Evolutionary conservation across 2,329 filamentous ascomycete genomes (phyloP), one percentile per base, ranked within the genome.

Genomic region (Ascochyta pisi): DNA sequence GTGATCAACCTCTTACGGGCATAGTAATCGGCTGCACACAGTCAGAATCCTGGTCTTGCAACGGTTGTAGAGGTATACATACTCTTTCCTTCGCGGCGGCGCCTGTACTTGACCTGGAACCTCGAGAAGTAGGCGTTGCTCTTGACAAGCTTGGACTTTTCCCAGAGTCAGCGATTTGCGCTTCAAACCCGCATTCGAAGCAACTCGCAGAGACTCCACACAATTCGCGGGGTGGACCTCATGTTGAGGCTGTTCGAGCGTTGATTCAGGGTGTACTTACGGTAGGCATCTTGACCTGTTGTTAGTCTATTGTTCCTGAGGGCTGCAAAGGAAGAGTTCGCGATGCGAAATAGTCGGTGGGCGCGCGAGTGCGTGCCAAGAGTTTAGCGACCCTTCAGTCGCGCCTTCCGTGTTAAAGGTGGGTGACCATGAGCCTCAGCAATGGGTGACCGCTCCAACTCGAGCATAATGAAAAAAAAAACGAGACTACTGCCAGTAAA

Each of bases 61-160:
- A 13, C 10, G 10, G 10, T 13, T 29, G 12, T 3, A 46, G 7
- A 12, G 15, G 13, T 27, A 19, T 41, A 98, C 82, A 96, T 95
- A 85, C 95, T 99, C 91, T 99, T 99, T 80, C 95, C 95, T 77
- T 89, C 79, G 72, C 91, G 88, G 83, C 95, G 89, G 81, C 95
- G 93, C 87, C 92, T 95, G 91, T 97, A 99, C 90, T 99, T 99
- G 80, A 95, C 97, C 87, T 99, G 95, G 88, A 90, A 99, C 83
- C 95, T 92, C 92, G 92, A 96, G 88, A 91, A 97, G 92, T 98
- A 99, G 79, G 95, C 90, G 83, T 89, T 92, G 87, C 89, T 96
- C 90, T 98, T 98, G 80, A 95, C 86, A 80, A 89, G 82, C 88
- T 98, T 98, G 86, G 91, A 87, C 92, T 96, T 78, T 71, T 54